Evolutionary conservation across 2,329 filamentous ascomycete species (phyloP).

Genomic region (Dactylellina haptotyla): DNA sequence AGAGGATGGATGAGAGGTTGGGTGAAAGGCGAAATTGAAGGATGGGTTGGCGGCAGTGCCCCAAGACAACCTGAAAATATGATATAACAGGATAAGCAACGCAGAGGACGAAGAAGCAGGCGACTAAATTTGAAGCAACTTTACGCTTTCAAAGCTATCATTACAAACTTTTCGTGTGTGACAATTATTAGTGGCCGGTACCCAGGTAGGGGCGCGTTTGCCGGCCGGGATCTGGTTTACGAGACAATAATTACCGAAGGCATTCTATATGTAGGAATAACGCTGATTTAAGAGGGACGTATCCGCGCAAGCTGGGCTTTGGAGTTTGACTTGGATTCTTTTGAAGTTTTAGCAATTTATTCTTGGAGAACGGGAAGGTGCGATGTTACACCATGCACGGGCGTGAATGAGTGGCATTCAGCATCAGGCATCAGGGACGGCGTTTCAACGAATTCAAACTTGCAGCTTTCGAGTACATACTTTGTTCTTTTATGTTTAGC

Average conservation of each 20-base stretch:
- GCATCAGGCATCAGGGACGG: too few relatives aligned
- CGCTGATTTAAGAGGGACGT: slow-evolving; percentile 2
- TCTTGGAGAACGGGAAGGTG: neutral
- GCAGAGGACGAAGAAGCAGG: neutral
- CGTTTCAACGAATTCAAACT: slow-evolving; percentile 1
- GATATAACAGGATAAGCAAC: slow-evolving; percentile 1
- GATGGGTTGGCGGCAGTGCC: slow-evolving; percentile 30
- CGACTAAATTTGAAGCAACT: neutral
- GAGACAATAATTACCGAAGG: slow-evolving; percentile 25
- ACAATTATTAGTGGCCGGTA: too few relatives aligned
- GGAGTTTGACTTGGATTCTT: slow-evolving; percentile 22
- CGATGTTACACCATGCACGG: slow-evolving; percentile 7
- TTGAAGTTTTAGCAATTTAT: neutral
- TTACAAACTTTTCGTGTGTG: too few relatives aligned
- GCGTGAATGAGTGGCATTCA: too few relatives aligned
- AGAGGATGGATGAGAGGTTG: slow-evolving; percentile 46
- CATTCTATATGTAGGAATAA: neutral
- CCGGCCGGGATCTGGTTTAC: slow-evolving; percentile 39
- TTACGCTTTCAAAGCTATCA: too few relatives aligned
- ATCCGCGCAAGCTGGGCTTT: slow-evolving; percentile 35
- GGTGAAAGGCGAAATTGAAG: slow-evolving; percentile 42
- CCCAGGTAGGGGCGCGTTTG: neutral
- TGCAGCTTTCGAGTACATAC: too few relatives aligned
- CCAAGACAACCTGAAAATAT: slow-evolving; percentile 6
- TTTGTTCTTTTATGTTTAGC: too few relatives aligned